Evolutionary conservation across 225 moss, liverwort and hornwort species (phyloP).

Genomic region (Polytrichum formosum): DNA sequence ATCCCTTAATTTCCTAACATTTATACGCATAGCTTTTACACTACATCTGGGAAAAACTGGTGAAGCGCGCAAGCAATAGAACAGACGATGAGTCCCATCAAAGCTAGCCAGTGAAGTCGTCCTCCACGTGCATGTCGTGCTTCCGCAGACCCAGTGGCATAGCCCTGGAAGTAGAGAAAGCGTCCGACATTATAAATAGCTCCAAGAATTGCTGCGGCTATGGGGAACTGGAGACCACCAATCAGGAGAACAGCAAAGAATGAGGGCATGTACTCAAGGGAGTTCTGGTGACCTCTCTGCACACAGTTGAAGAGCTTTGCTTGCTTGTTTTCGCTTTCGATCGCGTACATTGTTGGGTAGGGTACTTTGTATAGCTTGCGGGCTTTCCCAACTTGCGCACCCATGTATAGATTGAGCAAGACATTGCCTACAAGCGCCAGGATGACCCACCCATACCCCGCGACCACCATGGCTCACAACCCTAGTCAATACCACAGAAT

Average conservation of each 20-base stretch:
- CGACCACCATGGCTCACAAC: constrained; percentile 26
- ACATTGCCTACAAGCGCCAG: constrained; percentile 19
- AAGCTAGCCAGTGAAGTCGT: constrained; percentile 6
- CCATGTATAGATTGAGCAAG: constrained; percentile 12
- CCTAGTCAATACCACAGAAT: too few species aligned
- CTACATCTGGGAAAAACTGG: constrained; percentile 32
- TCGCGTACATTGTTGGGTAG: constrained; percentile 50
- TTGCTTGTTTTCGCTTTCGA: constrained; percentile 32
- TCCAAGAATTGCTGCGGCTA: constrained; percentile 41
- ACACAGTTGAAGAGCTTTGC: constrained; percentile 51
- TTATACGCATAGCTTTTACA: constrained; percentile 5
- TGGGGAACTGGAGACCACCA: constrained; percentile 53
- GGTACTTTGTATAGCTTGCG: constrained; percentile 28
- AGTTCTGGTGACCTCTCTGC: constrained; percentile 50
- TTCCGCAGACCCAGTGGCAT: constrained; percentile 36
- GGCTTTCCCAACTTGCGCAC: constrained; percentile 15
- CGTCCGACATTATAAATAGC: constrained; percentile 28
- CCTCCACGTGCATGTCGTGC: constrained; percentile 25
- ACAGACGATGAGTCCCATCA: constrained; percentile 20
- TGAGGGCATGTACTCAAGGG: constrained; percentile 28
- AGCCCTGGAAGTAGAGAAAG: constrained; percentile 52
- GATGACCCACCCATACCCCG: constrained; percentile 27
- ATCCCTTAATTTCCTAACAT: too few species aligned
- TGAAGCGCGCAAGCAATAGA: constrained; percentile 25
- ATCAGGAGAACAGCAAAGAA: constrained; percentile 34